These are phyloP conservation scores for Hevea brasiliensis DNA, from an alignment of 345 rosid species.

Conservation along the genomic window DNA sequence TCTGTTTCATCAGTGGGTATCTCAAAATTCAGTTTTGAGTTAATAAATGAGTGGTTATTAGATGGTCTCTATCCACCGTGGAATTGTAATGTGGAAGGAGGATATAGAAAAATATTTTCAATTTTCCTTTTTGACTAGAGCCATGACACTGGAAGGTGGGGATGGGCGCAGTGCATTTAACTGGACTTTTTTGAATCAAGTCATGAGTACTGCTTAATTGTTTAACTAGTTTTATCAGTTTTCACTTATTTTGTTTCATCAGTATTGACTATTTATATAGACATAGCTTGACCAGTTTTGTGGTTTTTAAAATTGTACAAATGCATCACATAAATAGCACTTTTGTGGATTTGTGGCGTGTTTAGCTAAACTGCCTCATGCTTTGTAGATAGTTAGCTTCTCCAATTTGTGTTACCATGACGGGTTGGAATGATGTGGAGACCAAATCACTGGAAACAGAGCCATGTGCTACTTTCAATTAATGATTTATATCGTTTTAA, in stretches of 20 bases:
- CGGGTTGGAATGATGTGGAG: not conserved
- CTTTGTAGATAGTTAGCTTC: not conserved
- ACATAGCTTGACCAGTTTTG: not conserved
- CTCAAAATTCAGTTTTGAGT: not conserved
- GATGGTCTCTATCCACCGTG: not conserved
- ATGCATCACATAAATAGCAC: not conserved
- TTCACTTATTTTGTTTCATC: too few species aligned
- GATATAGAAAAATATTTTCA: not conserved
- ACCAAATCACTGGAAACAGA: not conserved
- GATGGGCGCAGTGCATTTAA: not conserved
- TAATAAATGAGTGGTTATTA: not conserved
- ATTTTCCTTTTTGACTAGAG: not conserved
- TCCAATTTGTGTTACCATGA: too few species aligned
- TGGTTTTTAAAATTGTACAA: not conserved
- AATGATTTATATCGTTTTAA: not conserved
- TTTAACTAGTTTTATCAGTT: too few species aligned
- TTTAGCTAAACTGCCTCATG: not conserved
- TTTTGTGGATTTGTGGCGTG: not conserved
- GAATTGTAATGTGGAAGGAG: not conserved
- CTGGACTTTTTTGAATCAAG: too few species aligned
- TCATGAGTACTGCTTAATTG: too few species aligned
- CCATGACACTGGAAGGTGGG: not conserved
- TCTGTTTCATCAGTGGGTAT: not conserved
- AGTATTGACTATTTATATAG: too few species aligned
- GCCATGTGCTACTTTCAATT: not conserved